Evolutionary conservation across 2,329 filamentous ascomycete species (phyloP).

Genomic region (Malbranchea zuffiana): DNA sequence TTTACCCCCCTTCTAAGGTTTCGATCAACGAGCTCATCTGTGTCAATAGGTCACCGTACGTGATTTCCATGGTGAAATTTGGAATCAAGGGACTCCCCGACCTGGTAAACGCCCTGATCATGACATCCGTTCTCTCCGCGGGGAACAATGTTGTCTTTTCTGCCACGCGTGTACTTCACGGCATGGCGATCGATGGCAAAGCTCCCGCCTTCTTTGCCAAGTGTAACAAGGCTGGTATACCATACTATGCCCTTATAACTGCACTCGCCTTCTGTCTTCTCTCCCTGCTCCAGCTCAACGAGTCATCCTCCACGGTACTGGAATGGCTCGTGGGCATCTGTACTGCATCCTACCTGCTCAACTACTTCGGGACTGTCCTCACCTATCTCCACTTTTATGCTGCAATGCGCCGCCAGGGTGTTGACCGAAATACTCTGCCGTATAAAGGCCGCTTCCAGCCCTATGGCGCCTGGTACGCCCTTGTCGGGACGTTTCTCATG

Average conservation of each 20-base stretch:
- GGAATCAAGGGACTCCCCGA: slow-evolving; percentile 51
- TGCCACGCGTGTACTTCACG: slow-evolving; percentile 53
- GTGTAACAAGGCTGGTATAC: slow-evolving; percentile 53
- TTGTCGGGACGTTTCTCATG: slow-evolving; percentile 55
- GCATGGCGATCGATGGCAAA: slow-evolving; percentile 53
- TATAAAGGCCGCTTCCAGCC: slow-evolving; percentile 59
- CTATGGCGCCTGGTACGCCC: slow-evolving; percentile 55
- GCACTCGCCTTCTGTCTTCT: slow-evolving; percentile 57
- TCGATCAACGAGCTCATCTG: slow-evolving; percentile 1
- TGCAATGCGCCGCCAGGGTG: slow-evolving; percentile 54
- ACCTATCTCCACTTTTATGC: slow-evolving; percentile 62
- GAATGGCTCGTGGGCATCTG: slow-evolving; percentile 25
- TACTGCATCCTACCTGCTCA: slow-evolving; percentile 22
- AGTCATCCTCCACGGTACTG: slow-evolving; percentile 53
- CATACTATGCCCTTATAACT: slow-evolving; percentile 55
- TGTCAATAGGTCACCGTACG: slow-evolving; percentile 45
- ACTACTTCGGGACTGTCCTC: slow-evolving; percentile 48
- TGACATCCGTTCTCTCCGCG: slow-evolving; percentile 55
- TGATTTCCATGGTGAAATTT: slow-evolving; percentile 52
- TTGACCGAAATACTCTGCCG: slow-evolving; percentile 55
- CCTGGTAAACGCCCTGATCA: slow-evolving; percentile 58
- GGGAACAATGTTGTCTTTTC: slow-evolving; percentile 56
- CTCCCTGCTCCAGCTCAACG: slow-evolving; percentile 59
- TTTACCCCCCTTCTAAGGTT: not conserved
- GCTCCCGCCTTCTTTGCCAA: slow-evolving; percentile 38